Evolutionary conservation across 306 rosid genomes (phyloP).

Genomic region (Vigna reflexopilosa): DNA sequence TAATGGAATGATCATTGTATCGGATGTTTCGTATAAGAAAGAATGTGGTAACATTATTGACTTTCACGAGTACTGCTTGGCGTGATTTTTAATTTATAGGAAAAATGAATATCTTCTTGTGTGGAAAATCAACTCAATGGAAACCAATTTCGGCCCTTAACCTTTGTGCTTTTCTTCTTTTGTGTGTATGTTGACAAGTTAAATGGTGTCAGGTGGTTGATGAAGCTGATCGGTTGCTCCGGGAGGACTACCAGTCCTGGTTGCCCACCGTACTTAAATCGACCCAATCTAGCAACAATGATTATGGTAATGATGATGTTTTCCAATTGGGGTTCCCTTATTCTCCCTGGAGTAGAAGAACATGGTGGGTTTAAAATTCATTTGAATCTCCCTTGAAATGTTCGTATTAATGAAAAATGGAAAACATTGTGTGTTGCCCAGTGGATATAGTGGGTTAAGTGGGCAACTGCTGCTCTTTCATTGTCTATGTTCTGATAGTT

Average conservation of each 20-base stretch:
- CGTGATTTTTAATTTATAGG: not conserved
- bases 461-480: not conserved
- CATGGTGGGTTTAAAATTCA: conserved; percentile 67
- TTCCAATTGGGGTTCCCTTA: conserved; percentile 55
- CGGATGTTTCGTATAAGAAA: not conserved
- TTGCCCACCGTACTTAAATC: conserved; percentile 80
- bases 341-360: conserved; percentile 58
- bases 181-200: conserved; percentile 43
- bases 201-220: conserved; percentile 80
- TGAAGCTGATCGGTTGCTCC: conserved; percentile 88
- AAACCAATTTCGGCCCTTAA: not conserved
- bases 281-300: conserved; percentile 56
- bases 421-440: not conserved
- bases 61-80: not conserved
- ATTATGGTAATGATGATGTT: conserved; percentile 27
- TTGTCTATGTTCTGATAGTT: not conserved
- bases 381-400: conserved; percentile 30
- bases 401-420: conserved; percentile 11
- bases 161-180: not conserved
- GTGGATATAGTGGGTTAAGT: not conserved
- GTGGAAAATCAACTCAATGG: not conserved
- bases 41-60: not conserved
- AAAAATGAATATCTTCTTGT: not conserved
- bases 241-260: conserved; percentile 96
- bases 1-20: not conserved